A percentile compares a stretch with the other conserved stretches of the same genome.
These are phyloP conservation scores for Phytophthora agathidicida DNA, from an alignment of 352 stramenopile genomes.

Conservation along the genomic window DNA sequence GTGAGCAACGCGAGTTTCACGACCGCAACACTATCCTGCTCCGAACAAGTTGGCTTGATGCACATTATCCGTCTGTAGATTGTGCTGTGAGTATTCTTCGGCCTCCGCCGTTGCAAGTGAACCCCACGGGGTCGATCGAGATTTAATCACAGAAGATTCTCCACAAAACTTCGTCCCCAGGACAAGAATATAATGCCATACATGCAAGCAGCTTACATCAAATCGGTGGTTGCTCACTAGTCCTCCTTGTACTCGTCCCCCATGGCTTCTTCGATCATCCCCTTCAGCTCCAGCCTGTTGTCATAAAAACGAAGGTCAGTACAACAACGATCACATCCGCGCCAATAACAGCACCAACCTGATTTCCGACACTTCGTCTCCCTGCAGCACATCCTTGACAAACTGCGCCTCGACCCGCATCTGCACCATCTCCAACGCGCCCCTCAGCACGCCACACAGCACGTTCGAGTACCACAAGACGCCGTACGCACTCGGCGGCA, in stretches of 20 bases:
- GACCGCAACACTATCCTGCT: no score
- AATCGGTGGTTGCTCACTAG: no score
- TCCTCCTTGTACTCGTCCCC: slow-evolving; percentile 91
- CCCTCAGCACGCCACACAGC: slow-evolving; percentile 95
- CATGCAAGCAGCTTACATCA: no score
- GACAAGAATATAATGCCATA: no score
- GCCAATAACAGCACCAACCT: slow-evolving; percentile 38
- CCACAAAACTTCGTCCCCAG: no score
- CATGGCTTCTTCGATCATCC: slow-evolving; percentile 91
- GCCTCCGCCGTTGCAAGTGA: no score
- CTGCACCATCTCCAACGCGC: slow-evolving; percentile 96
- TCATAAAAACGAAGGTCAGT: slow-evolving; percentile 4
- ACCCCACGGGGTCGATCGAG: no score
- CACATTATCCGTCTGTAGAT: no score
- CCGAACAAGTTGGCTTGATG: no score
- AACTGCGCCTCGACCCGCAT: slow-evolving; percentile 88
- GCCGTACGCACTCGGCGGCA: slow-evolving; percentile 86
- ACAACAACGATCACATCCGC: background rate
- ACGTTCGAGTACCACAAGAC: slow-evolving; percentile 97
- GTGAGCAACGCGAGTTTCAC: no score
- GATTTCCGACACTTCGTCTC: slow-evolving; percentile 88
- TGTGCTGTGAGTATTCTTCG: no score
- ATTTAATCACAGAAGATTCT: no score
- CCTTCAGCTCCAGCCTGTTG: slow-evolving; percentile 79
- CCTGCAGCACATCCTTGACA: slow-evolving; percentile 86